Conservation (phyloP, 1,284 basidiomycete species). For the Amylostereum chailletii region DNA sequence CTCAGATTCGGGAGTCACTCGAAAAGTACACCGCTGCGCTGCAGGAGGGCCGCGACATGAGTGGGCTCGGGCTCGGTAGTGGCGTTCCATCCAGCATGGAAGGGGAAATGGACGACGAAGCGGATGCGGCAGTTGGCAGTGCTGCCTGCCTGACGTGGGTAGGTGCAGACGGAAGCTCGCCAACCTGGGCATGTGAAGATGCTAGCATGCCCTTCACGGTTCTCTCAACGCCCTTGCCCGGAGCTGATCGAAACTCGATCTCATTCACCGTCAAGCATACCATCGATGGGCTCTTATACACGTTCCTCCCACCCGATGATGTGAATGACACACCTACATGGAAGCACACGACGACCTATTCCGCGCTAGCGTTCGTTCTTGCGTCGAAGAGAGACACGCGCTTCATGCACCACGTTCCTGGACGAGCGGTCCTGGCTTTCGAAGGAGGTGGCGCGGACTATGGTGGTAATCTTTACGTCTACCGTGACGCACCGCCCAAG, state of each 20-base stretch:
- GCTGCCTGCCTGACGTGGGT: slow-evolving; percentile 58
- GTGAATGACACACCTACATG: slow-evolving; percentile 36
- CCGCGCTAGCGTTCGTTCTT: slow-evolving; percentile 88
- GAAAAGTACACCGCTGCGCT: slow-evolving; percentile 77
- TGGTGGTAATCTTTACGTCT: slow-evolving; percentile 80
- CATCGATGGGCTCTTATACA: slow-evolving; percentile 76
- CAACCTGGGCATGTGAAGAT: slow-evolving; percentile 26
- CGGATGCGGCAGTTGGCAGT: slow-evolving; percentile 64
- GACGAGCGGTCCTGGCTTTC: slow-evolving; percentile 31
- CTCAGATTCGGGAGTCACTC: slow-evolving; percentile 67
- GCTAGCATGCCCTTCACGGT: slow-evolving; percentile 37
- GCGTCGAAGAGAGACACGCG: slow-evolving; percentile 88
- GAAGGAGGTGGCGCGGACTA: slow-evolving; percentile 27
- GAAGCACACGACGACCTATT: slow-evolving; percentile 74
- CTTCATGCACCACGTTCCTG: slow-evolving; percentile 66
- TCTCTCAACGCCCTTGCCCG: slow-evolving; percentile 57
- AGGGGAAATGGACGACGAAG: slow-evolving; percentile 80
- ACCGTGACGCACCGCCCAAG: slow-evolving; percentile 44
- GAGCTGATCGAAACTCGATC: slow-evolving; percentile 21
- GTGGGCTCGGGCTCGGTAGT: slow-evolving; percentile 47
- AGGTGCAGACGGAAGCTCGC: slow-evolving; percentile 34
- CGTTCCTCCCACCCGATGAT: slow-evolving; percentile 24
- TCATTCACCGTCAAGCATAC: slow-evolving; percentile 70
- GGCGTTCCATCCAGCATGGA: slow-evolving; percentile 71
- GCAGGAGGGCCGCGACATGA: slow-evolving; percentile 45